Conservation (phyloP, 257 asterid genomes). For the Solanum boliviense region DNA sequence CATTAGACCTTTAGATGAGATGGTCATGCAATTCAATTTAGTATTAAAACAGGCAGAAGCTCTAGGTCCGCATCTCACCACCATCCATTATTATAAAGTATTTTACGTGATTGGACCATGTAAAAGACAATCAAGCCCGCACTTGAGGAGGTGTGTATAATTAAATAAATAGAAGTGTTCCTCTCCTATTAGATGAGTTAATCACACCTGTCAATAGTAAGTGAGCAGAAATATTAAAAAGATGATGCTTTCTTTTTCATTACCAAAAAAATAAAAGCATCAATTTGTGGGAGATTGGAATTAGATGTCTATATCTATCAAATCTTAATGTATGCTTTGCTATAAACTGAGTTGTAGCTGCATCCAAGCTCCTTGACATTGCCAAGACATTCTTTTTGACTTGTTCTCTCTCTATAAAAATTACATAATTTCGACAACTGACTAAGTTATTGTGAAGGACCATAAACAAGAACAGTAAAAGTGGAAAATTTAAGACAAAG, state of each 20-base stretch:
- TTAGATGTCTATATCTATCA: neutral
- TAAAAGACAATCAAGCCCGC: neutral
- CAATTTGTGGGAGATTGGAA: neutral
- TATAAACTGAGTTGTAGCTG: neutral
- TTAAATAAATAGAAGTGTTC: neutral
- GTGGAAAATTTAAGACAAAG: neutral
- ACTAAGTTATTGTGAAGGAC: neutral
- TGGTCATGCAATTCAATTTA: neutral
- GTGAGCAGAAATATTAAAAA: neutral
- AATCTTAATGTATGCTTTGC: neutral
- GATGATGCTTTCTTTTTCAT: neutral
- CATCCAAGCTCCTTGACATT: neutral
- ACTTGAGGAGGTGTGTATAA: neutral
- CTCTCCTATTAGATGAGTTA: neutral
- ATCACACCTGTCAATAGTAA: neutral
- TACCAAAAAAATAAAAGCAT: neutral
- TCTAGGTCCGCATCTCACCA: neutral
- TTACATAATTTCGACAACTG: neutral
- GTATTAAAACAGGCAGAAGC: neutral
- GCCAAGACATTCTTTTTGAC: neutral
- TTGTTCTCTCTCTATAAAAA: neutral
- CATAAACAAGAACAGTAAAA: neutral
- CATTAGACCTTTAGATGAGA: neutral
- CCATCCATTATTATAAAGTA: neutral
- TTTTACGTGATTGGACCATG: neutral